phyloP scores from a whole-genome alignment of 345 rosid genomes.

The Triadica sebifera region DNA sequence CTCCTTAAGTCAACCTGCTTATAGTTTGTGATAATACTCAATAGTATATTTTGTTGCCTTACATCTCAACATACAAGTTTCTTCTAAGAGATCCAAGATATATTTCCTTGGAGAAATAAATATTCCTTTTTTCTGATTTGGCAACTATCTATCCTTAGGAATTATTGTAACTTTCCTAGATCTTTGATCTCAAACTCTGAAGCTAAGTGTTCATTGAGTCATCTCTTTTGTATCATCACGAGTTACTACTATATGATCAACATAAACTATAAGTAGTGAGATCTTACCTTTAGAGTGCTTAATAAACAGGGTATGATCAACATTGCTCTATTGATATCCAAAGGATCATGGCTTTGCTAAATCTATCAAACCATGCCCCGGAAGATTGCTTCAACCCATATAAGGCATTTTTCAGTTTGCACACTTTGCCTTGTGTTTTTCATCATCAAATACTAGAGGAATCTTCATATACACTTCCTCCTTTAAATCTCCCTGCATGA shows the following conservation, averaged over 20 bases:
- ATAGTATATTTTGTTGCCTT: too few relatives aligned
- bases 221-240: background rate
- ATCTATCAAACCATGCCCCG: background rate
- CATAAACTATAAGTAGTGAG: background rate
- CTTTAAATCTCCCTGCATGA: background rate
- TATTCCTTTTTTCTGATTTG: background rate
- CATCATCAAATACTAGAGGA: background rate
- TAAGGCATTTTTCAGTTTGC: background rate
- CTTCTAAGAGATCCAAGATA: too few relatives aligned
- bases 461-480: background rate
- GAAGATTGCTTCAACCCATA: background rate
- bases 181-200: background rate
- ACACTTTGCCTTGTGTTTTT: background rate
- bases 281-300: background rate
- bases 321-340: background rate
- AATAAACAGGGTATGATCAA: background rate
- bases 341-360: background rate
- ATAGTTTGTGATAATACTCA: too few relatives aligned
- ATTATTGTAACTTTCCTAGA: background rate
- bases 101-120: too few relatives aligned
- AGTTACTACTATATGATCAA: background rate
- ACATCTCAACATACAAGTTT: too few relatives aligned
- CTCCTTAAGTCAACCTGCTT: too few relatives aligned
- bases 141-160: background rate
- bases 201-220: background rate